A percentile compares a stretch with the other conserved stretches of the same genome.
Evolutionary conservation across 2,329 filamentous ascomycete genomes (phyloP).

Genomic region (Aspergillus clavatus): DNA sequence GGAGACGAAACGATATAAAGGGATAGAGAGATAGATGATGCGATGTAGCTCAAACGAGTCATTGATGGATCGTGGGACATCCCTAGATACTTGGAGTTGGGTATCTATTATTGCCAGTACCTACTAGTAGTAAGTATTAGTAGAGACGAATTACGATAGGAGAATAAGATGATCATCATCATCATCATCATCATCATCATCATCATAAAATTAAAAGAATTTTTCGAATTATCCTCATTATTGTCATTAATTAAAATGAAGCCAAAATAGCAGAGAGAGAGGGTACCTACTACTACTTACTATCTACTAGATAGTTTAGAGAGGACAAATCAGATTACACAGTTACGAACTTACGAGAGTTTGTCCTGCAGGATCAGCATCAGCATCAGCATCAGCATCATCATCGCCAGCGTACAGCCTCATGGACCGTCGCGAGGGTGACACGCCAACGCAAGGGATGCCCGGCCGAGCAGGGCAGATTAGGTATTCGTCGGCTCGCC

Average conservation of each 20-base stretch:
- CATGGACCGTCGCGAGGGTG: conserved; percentile 12
- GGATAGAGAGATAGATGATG: conserved; percentile 4
- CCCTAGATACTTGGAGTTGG: too few species aligned
- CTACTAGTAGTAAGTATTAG: too few species aligned
- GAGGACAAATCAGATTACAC: conserved; percentile 2
- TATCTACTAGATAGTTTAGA: conserved; percentile 5
- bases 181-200: too few species aligned
- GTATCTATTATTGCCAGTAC: too few species aligned
- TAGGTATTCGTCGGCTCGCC: neutral
- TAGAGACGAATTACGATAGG: too few species aligned
- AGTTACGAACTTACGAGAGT: conserved; percentile 1
- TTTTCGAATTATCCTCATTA: neutral
- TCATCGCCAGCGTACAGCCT: conserved; percentile 14
- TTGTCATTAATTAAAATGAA: neutral
- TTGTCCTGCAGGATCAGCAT: conserved; percentile 13
- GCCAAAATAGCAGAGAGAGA: neutral
- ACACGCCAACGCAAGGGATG: conserved; percentile 22
- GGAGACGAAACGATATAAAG: conserved; percentile 11
- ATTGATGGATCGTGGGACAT: neutral
- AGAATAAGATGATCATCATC: too few species aligned
- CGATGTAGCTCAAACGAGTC: conserved; percentile 11
- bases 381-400: too few species aligned
- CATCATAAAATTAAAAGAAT: neutral
- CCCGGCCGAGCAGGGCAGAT: too few species aligned
- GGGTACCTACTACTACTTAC: too few species aligned